Percentiles rank a stretch among this genome's conserved stretches.
phyloP scores from a whole-genome alignment of 345 rosid genomes.

The Brassica juncea region DNA sequence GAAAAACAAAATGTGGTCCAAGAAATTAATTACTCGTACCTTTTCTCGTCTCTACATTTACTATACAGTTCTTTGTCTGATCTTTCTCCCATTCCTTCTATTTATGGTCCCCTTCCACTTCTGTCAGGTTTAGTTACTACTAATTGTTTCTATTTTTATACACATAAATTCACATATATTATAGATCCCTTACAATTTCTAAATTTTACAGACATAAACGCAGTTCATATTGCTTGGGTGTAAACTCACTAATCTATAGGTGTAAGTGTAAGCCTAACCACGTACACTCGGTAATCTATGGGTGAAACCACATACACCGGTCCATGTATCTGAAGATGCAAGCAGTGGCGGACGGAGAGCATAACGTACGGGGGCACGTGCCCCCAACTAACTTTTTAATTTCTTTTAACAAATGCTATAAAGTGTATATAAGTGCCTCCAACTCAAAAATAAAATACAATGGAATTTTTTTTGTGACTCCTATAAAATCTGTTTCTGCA shows the following conservation, averaged over 20 bases:
- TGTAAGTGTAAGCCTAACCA: neutral
- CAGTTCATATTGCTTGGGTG: neutral
- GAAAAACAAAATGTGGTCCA: conserved; percentile 33
- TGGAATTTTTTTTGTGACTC: too few relatives aligned
- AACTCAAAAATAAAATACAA: too few relatives aligned
- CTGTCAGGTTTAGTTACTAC: neutral
- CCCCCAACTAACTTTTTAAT: too few relatives aligned
- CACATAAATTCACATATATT: neutral
- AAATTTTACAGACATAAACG: neutral
- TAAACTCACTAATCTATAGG: neutral
- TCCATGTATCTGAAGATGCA: neutral
- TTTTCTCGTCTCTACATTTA: conserved; percentile 7
- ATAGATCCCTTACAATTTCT: neutral
- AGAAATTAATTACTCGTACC: neutral
- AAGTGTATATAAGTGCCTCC: too few relatives aligned
- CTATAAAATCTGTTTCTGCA: too few relatives aligned
- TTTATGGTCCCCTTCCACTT: conserved; percentile 19
- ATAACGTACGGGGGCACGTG: too few relatives aligned
- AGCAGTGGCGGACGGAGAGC: too few relatives aligned
- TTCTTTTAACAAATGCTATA: too few relatives aligned
- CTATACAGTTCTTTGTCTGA: conserved; percentile 8
- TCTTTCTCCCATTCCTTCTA: conserved; percentile 21
- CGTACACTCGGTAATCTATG: neutral
- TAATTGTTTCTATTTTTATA: neutral
- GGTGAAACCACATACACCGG: neutral